These are phyloP conservation scores for Neobulgaria alba DNA, from an alignment of 2,329 filamentous ascomycete species.

Conservation along the genomic window DNA sequence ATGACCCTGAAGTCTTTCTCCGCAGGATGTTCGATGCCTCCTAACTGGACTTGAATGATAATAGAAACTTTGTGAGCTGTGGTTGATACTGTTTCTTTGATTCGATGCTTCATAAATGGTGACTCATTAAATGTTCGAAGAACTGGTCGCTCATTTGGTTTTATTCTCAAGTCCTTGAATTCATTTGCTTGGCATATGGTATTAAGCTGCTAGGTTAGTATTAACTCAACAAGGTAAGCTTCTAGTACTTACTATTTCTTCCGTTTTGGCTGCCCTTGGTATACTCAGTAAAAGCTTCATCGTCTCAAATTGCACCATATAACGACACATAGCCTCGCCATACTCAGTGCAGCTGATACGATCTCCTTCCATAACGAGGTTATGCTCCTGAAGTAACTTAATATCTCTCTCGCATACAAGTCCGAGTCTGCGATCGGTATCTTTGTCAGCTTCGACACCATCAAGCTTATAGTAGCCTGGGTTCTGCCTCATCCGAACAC, in stretches of 20 bases:
- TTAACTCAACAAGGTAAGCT: conserved; percentile 14
- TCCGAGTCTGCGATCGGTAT: conserved; percentile 56
- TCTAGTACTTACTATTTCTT: conserved; percentile 54
- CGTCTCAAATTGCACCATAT: conserved; percentile 71
- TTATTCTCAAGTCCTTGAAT: conserved; percentile 64
- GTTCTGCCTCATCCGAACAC: conserved; percentile 63
- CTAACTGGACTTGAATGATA: conserved; percentile 68
- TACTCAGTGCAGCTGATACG: conserved; percentile 58
- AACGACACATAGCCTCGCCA: conserved; percentile 73
- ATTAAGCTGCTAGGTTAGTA: conserved; percentile 43
- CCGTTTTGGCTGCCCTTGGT: conserved; percentile 49
- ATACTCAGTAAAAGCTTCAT: conserved; percentile 65
- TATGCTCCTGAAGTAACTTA: conserved; percentile 49
- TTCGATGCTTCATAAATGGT: conserved; percentile 58
- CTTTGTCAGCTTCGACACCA: conserved; percentile 38
- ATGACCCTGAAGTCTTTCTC: conserved; percentile 46
- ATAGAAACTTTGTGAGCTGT: conserved; percentile 69
- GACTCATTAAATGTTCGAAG: conserved; percentile 68
- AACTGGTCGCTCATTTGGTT: conserved; percentile 56
- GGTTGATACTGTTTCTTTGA: conserved; percentile 57
- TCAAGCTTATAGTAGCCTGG: conserved; percentile 62
- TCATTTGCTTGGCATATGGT: conserved; percentile 60
- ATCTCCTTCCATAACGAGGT: conserved; percentile 43
- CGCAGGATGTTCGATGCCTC: conserved; percentile 53
- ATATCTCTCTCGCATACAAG: conserved; percentile 65